Conservation (phyloP, 345 rosid species). For the Sonneratia caseolaris region DNA sequence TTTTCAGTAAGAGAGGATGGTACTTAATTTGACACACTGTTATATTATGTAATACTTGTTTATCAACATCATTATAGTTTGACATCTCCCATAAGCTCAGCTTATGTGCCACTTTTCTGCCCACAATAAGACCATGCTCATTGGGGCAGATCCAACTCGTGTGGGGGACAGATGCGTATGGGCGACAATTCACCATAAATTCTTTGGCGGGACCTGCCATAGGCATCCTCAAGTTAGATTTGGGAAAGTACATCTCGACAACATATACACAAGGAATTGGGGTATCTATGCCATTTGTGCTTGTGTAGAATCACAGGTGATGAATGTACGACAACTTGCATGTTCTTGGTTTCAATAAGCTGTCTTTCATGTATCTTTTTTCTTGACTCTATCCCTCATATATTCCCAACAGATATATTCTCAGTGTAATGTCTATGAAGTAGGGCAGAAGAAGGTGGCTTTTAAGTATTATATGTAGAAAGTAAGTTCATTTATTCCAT, state of each 20-base stretch:
- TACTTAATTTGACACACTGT: background rate
- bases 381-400: background rate
- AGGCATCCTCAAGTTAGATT: conserved; percentile 92
- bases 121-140: conserved; percentile 82
- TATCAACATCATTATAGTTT: background rate
- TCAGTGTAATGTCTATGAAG: conserved; percentile 92
- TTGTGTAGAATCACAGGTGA: conserved; percentile 87
- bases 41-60: background rate
- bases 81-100: background rate
- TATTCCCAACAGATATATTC: conserved; percentile 57
- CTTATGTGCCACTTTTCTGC: conserved; percentile 71
- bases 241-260: conserved; percentile 75
- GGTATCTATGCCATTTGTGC: conserved; percentile 93
- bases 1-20: background rate
- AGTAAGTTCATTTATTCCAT: conserved; percentile 24
- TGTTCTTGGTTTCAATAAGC: background rate
- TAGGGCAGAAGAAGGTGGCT: conserved; percentile 77
- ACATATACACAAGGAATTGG: conserved; percentile 87
- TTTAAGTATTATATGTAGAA: conserved; percentile 81
- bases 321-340: background rate
- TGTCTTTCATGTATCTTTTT: background rate
- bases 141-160: conserved; percentile 80
- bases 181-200: conserved; percentile 91
- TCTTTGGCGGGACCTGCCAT: conserved; percentile 80
- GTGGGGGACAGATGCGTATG: conserved; percentile 67